phyloP scores from a whole-genome alignment of 805 yeast genomes.

The Metschnikowia shivogae region DNA sequence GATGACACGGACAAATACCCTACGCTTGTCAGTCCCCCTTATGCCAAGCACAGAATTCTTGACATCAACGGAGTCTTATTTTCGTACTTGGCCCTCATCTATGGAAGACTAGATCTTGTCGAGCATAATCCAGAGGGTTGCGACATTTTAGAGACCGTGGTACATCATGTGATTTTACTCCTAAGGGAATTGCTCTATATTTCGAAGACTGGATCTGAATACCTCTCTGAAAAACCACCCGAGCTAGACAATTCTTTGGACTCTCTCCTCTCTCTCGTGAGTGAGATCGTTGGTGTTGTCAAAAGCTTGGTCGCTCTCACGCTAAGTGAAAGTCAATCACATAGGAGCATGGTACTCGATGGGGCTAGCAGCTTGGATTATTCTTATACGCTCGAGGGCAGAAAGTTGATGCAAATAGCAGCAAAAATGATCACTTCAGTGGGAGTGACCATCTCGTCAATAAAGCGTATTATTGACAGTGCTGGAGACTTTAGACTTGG shows the following conservation, averaged over 20 bases:
- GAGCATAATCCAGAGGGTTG: constrained; percentile 72
- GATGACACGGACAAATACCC: constrained; percentile 41
- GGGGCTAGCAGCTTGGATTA: constrained; percentile 26
- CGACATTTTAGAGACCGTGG: constrained; percentile 58
- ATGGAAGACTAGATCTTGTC: constrained; percentile 74
- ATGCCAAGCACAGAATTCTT: constrained; percentile 56
- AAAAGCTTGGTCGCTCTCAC: constrained; percentile 58
- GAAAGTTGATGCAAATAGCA: constrained; percentile 54
- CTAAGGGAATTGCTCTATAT: constrained; percentile 61
- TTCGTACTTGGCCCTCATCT: constrained; percentile 59
- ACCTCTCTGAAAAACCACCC: constrained; percentile 33
- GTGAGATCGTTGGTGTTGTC: constrained; percentile 61
- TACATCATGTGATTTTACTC: constrained; percentile 64
- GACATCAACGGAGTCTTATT: constrained; percentile 60
- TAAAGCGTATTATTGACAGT: constrained; percentile 47
- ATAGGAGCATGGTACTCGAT: constrained; percentile 21
- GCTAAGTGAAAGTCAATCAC: constrained; percentile 38
- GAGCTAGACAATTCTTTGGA: constrained; percentile 52
- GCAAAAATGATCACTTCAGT: constrained; percentile 58
- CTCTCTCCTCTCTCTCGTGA: constrained; percentile 53
- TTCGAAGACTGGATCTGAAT: constrained; percentile 47
- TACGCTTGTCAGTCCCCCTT: constrained; percentile 51
- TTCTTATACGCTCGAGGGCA: constrained; percentile 64
- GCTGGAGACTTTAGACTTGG: constrained; percentile 67
- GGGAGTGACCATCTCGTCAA: constrained; percentile 45